Base-by-base conservation (phyloP, 441 rosid species). In the Adansonia rubrostipa region DNA sequence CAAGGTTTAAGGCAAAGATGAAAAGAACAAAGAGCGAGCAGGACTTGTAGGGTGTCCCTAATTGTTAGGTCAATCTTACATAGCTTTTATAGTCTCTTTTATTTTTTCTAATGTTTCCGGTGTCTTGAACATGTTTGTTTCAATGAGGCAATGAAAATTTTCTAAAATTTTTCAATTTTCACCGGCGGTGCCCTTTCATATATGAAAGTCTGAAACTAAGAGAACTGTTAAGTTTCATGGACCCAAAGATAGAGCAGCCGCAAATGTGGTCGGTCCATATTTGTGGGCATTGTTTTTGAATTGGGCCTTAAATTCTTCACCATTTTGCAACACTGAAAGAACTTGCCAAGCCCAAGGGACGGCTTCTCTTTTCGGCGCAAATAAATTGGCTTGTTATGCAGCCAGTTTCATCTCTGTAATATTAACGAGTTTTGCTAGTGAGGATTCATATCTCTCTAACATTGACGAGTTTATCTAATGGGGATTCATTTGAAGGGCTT, bases 1-100 rank as follows among this genome's bases (percentile, higher is more conserved):
- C 97, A 42, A 90, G 98, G 89, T 93, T 96, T 75, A 94, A 96
- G 88, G 98, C 97, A 14, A 94, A 96, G 90, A 96, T 93, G 97
- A 93, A 87, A 86, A 89, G 83, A 84, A 89, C 89, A 33, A 93
- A 89, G 92, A 88, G 92, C 92, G 92, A 89, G 88, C 94, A 72
- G 78, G 92, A 85, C 66, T 82, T 82, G 78, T 89, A 86, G 81
- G 79, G 63, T 53, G 57, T 74, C 76, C 69, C 50, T 73, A 63
- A 67, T 50, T n/a, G 48, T 58, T 50, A 53, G 66, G 65, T 63
- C 60, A 67, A 67, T 53, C 79, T 73, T 69, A 65, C 68, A 50
- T 74, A 75, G 79, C 61, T 75, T 73, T 28, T 81, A 83, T 82
- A 53, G 73, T 80, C 83, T 76, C 81, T 73, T 13, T 82, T 84